Conservation (phyloP, 257 asterid genomes). For the Penstemon eatonii region DNA sequence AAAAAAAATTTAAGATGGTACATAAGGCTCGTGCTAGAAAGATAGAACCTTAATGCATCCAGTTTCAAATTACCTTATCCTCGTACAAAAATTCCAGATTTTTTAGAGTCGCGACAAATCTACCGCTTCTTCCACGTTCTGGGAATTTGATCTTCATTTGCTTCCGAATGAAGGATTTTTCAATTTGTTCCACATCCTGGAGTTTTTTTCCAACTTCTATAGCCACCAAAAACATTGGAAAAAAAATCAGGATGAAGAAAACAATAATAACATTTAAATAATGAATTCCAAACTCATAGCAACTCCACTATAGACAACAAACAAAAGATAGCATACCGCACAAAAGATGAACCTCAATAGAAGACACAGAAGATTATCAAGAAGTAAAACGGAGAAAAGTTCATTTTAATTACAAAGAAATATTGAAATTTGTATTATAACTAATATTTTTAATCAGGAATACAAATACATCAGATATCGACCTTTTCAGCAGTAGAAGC, state of each 20-base stretch:
- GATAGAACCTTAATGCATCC: background rate
- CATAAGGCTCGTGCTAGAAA: background rate
- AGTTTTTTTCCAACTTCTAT: slow-evolving; percentile 98
- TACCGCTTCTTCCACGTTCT: slow-evolving; percentile 93
- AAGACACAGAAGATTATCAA: background rate
- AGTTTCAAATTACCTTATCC: slow-evolving; percentile 67
- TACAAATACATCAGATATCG: slow-evolving; percentile 1
- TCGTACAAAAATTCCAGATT: slow-evolving; percentile 73
- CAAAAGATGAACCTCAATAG: background rate
- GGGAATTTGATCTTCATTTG: slow-evolving; percentile 99
- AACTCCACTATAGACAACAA: slow-evolving; percentile 26
- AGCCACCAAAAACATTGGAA: slow-evolving; percentile 22
- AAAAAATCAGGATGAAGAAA: slow-evolving; percentile 8
- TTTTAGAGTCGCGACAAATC: slow-evolving; percentile 62
- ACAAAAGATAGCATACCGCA: background rate
- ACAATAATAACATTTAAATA: background rate
- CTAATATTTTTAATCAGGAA: background rate
- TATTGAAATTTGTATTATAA: background rate
- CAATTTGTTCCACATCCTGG: slow-evolving; percentile 84
- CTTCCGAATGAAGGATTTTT: slow-evolving; percentile 94
- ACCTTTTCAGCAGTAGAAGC: slow-evolving; percentile 99
- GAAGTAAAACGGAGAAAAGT: background rate
- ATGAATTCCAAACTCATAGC: background rate
- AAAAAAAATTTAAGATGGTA: slow-evolving; percentile 14
- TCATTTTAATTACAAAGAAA: background rate